Percentiles rank a stretch among this genome's conserved stretches.
Conservation (phyloP, 164 flowering plant genomes). For the Berberis thunbergii region DNA sequence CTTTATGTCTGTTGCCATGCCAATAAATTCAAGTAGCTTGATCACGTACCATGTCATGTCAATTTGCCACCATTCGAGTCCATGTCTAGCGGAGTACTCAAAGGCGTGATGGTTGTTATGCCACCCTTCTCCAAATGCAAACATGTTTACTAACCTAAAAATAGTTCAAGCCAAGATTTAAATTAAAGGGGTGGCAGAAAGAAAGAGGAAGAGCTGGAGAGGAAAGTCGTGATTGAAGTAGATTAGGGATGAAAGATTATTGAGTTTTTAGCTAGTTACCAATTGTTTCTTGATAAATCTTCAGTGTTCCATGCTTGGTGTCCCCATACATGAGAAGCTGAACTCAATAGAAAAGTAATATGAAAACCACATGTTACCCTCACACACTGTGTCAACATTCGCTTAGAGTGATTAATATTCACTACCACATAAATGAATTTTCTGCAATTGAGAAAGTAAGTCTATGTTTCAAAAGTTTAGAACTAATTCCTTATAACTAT, state of each 20-base stretch:
- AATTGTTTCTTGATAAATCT: neutral
- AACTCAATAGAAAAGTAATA: neutral
- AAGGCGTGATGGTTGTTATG: conserved; percentile 4
- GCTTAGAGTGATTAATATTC: too few relatives aligned
- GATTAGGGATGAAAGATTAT: neutral
- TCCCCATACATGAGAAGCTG: neutral
- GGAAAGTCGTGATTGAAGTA: neutral
- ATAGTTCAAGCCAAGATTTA: neutral
- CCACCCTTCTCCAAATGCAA: conserved; percentile 1
- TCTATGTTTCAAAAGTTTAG: too few relatives aligned
- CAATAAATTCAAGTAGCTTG: neutral
- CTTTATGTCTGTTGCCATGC: neutral
- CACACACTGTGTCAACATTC: neutral
- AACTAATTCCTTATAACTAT: too few relatives aligned
- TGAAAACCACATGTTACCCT: neutral
- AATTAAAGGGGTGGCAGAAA: neutral
- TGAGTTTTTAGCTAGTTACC: neutral
- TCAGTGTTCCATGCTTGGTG: conserved; percentile 4
- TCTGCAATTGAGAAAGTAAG: neutral
- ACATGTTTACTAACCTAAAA: neutral
- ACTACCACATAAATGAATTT: neutral
- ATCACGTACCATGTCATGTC: neutral
- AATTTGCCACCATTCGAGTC: neutral
- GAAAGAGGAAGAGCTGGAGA: neutral
- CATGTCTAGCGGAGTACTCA: neutral